Conservation (phyloP, 192 early-diverging fungal species). For the Entomortierella parvispora region DNA sequence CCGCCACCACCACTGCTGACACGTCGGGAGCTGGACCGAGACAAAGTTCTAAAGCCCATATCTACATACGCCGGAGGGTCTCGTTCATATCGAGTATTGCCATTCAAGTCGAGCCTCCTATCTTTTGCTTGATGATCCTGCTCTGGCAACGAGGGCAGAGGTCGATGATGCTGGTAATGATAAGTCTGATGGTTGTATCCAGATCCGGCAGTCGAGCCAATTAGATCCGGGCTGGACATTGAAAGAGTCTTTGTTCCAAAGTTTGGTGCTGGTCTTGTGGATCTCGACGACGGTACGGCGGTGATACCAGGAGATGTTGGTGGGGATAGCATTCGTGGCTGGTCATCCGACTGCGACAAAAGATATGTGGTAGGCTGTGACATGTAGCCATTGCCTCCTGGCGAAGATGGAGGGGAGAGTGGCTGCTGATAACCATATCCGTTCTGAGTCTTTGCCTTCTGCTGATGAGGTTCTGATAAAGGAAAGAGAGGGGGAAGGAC, state of each 20-base stretch:
- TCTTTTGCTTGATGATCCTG: background rate
- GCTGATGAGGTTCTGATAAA: background rate
- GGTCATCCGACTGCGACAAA: background rate
- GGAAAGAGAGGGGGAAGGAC: conserved; percentile 8
- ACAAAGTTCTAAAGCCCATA: background rate
- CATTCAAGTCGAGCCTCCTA: background rate
- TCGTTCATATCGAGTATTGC: background rate
- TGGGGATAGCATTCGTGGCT: background rate
- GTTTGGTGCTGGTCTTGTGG: background rate
- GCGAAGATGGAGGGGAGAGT: background rate
- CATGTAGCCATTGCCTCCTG: background rate
- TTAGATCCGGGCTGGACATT: conserved; percentile 1
- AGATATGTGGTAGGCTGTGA: background rate
- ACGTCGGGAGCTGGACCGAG: background rate
- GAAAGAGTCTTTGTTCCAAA: background rate
- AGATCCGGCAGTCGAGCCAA: too few species aligned
- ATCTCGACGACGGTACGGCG: background rate
- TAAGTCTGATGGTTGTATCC: too few species aligned
- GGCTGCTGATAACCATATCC: too few species aligned
- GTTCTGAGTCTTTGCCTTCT: too few species aligned
- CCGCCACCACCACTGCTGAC: background rate
- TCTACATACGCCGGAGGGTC: too few species aligned
- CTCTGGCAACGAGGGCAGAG: conserved; percentile 4
- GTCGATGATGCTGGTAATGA: background rate
- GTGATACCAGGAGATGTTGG: background rate